Base-by-base conservation (phyloP, 2,329 filamentous ascomycete species). In the Phialemoniopsis sp. region DNA sequence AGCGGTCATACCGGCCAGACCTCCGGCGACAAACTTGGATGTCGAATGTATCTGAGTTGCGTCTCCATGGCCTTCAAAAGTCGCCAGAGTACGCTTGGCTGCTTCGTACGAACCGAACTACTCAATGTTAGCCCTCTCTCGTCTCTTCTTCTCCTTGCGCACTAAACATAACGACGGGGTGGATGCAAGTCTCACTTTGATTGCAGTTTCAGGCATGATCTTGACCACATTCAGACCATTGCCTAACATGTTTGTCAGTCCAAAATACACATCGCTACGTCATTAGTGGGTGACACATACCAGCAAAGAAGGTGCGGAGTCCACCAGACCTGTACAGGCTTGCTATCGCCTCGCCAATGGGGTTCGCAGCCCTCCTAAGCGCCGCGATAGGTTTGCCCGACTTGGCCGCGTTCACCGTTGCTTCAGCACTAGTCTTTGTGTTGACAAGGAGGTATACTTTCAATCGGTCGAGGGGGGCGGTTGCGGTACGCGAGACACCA, bases 371-470 rank as follows among this genome's bases (percentile, higher is more conserved):
- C 50, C 81, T 82, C 46, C 77, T 78, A 2, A 82, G 64, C 19
- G 84, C 87, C 43, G 70, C 64, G 10, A 86, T 47, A 2, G 85
- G 72, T 34, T 80, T 76, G 21, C 88, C 89, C 42, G 80, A 74
- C 57, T 86, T 89, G 4, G 80, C 78, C 13, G 86, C 84, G 41
- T 76, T 64, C 34, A 84, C 62, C 9, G 80, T 79, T 41, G 78
- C 73, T 52, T 72, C 67, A 49, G 77, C 56, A 42, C 72, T 74
- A 40, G 73, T 68, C 47, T 73, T 77, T 42, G 89, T 95, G 63
- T 94, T 91, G 38, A 95, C 91, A 54, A 98, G 93, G 38, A 98
- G 79, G 62, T 95, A 97, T 49, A 98, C 93, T 69, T 97, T 97
- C 43, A 98, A 73, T 53, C 93, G 89, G 68, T 98, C 93, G 64